Conservation (phyloP, 192 early-diverging fungal genomes). For the Coemansia sp. region DNA sequence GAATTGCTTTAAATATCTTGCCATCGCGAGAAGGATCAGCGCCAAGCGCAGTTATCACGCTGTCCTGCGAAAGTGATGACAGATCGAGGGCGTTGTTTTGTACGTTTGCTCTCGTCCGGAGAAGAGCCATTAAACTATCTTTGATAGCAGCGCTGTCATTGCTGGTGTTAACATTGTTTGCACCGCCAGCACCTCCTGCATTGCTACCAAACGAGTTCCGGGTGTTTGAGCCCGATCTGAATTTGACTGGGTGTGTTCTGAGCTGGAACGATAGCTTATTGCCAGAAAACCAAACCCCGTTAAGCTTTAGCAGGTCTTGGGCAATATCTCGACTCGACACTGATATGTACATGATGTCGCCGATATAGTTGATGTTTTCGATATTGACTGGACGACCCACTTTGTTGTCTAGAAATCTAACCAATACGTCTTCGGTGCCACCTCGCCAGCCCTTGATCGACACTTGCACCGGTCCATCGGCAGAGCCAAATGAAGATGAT, state of each 20-base stretch:
- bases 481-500: slow-evolving; percentile 30
- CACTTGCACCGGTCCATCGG: slow-evolving; percentile 37
- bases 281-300: slow-evolving; percentile 50
- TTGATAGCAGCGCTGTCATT: slow-evolving; percentile 32
- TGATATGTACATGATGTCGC: slow-evolving; percentile 47
- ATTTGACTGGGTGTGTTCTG: slow-evolving; percentile 41
- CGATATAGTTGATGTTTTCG: slow-evolving; percentile 32
- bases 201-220: slow-evolving; percentile 10
- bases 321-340: slow-evolving; percentile 37
- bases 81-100: slow-evolving; percentile 48
- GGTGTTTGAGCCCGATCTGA: slow-evolving; percentile 20
- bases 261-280: slow-evolving; percentile 46
- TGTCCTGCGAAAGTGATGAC: slow-evolving; percentile 39
- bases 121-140: slow-evolving; percentile 41
- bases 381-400: slow-evolving; percentile 27
- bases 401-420: slow-evolving; percentile 45
- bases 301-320: slow-evolving; percentile 45
- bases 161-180: slow-evolving; percentile 19
- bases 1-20: slow-evolving; percentile 48
- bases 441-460: slow-evolving; percentile 52
- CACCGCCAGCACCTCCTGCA: neutral
- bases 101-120: slow-evolving; percentile 44
- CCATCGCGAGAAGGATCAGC: slow-evolving; percentile 42
- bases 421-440: slow-evolving; percentile 36
- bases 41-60: slow-evolving; percentile 37